These are phyloP conservation scores for Wickerhamiella dianesei DNA, from an alignment of 805 yeast genomes.

Conservation along the genomic window DNA sequence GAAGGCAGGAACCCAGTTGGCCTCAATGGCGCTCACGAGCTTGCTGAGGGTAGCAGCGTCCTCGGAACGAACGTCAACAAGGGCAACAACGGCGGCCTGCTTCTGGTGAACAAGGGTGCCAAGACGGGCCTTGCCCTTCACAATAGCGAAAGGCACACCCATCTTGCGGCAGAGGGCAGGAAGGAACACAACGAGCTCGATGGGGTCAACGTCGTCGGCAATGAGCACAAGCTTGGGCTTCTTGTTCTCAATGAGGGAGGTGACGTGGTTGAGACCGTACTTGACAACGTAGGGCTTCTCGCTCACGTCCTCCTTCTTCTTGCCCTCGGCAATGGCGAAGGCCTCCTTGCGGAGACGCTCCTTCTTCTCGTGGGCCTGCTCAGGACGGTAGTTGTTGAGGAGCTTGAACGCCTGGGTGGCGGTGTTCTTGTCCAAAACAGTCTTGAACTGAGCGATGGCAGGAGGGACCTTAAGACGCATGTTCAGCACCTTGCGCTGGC, in stretches of 20 bases:
- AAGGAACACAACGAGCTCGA: slow-evolving; percentile 90
- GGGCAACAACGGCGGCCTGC: slow-evolving; percentile 93
- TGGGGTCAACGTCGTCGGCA: slow-evolving; percentile 98
- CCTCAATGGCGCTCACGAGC: slow-evolving; percentile 81
- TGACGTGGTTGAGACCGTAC: slow-evolving; percentile 99
- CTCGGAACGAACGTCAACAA: slow-evolving; percentile 87
- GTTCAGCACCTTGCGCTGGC: slow-evolving; percentile 93
- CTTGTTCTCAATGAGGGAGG: slow-evolving; percentile 93
- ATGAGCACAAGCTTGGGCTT: slow-evolving; percentile 94
- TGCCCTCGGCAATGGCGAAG: slow-evolving; percentile 97
- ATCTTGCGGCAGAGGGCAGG: slow-evolving; percentile 99
- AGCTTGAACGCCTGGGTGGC: slow-evolving; percentile 95
- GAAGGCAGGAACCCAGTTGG: slow-evolving; percentile 87
- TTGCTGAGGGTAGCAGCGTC: slow-evolving; percentile 92
- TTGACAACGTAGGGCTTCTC: slow-evolving; percentile 94
- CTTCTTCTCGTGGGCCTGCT: slow-evolving; percentile 93
- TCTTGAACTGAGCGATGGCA: slow-evolving; percentile 91
- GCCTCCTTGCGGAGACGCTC: slow-evolving; percentile 96
- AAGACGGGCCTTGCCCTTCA: slow-evolving; percentile 97
- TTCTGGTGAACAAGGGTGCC: slow-evolving; percentile 96
- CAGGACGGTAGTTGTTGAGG: slow-evolving; percentile 98
- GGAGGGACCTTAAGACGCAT: slow-evolving; percentile 99
- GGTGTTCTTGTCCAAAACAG: slow-evolving; percentile 95
- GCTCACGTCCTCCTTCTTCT: slow-evolving; percentile 91
- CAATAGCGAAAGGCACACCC: slow-evolving; percentile 98